Conservation (phyloP, 2,329 filamentous ascomycete species). For the Diplodia mutila region DNA sequence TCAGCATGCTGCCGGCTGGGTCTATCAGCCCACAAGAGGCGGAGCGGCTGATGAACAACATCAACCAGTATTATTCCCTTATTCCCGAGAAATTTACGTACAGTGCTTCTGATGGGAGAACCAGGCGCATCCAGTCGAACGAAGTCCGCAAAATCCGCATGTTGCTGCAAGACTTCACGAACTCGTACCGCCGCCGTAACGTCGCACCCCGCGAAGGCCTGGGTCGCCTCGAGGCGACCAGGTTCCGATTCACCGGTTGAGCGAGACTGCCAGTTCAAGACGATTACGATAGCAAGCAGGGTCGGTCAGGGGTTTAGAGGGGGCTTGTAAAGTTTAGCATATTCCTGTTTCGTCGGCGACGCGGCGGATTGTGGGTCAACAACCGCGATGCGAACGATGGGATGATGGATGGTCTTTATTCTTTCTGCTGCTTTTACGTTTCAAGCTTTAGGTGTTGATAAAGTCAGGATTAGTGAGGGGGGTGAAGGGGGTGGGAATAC, state of each 20-base stretch:
- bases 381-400: slow-evolving; percentile 4
- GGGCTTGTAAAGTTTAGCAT: slow-evolving; percentile 21
- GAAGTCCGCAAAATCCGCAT: slow-evolving; percentile 79
- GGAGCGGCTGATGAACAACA: slow-evolving; percentile 77
- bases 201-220: slow-evolving; percentile 93
- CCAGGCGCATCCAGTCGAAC: slow-evolving; percentile 63
- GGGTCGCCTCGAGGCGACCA: slow-evolving; percentile 80
- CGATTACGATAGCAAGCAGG: slow-evolving; percentile 8
- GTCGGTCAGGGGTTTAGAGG: slow-evolving; percentile 19
- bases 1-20: slow-evolving; percentile 80
- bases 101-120: slow-evolving; percentile 10
- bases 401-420: slow-evolving; percentile 9
- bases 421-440: background rate
- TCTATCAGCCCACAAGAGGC: slow-evolving; percentile 80
- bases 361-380: background rate
- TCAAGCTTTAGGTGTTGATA: slow-evolving; percentile 17
- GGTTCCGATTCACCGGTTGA: slow-evolving; percentile 72
- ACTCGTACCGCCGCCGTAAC: slow-evolving; percentile 88
- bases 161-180: slow-evolving; percentile 94
- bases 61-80: slow-evolving; percentile 62
- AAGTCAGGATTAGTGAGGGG: slow-evolving; percentile 15
- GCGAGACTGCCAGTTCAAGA: background rate
- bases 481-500: slow-evolving; percentile 15
- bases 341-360: slow-evolving; percentile 13
- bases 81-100: slow-evolving; percentile 3